Conservation (phyloP, 1,284 basidiomycete genomes). For the Ceratobasidium theobromae region DNA sequence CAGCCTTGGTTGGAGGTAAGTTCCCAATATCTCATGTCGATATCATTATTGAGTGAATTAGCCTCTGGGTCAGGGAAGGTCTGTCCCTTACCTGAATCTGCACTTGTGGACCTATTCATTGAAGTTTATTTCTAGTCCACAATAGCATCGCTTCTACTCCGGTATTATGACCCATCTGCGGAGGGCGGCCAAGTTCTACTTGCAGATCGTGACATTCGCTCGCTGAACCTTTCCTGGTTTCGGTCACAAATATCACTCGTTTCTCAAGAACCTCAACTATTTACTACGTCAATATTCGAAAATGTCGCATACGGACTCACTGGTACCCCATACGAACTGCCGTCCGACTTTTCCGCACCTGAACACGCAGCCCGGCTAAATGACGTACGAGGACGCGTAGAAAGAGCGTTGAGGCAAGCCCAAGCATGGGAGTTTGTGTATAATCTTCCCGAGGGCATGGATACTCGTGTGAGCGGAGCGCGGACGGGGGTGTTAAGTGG, state of each 20-base stretch:
- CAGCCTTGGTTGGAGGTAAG: constrained; percentile 46
- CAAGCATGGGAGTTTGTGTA: constrained; percentile 48
- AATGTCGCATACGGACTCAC: constrained; percentile 47
- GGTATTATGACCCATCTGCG: constrained; percentile 47
- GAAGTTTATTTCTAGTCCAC: too few relatives aligned
- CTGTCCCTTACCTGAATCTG: not conserved
- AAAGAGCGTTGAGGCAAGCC: constrained; percentile 41
- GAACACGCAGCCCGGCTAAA: constrained; percentile 38
- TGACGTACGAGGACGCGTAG: constrained; percentile 37
- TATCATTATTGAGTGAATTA: not conserved
- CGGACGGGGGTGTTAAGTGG: constrained; percentile 42
- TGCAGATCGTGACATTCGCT: constrained; percentile 43
- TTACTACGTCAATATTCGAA: constrained; percentile 46
- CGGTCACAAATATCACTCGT: constrained; percentile 48
- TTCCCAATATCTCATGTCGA: not conserved
- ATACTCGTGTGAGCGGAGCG: constrained; percentile 47
- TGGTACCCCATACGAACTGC: constrained; percentile 39
- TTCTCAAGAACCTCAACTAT: constrained; percentile 47
- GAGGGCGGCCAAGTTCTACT: constrained; percentile 40
- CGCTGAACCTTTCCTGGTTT: constrained; percentile 47
- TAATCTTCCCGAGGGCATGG: constrained; percentile 45
- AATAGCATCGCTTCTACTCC: constrained; percentile 44
- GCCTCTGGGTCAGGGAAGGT: constrained; percentile 46
- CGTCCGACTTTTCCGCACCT: constrained; percentile 33
- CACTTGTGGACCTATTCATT: not conserved